Base-by-base conservation (phyloP, 352 stramenopile genomes). In the Paralagenidium karlingii region DNA sequence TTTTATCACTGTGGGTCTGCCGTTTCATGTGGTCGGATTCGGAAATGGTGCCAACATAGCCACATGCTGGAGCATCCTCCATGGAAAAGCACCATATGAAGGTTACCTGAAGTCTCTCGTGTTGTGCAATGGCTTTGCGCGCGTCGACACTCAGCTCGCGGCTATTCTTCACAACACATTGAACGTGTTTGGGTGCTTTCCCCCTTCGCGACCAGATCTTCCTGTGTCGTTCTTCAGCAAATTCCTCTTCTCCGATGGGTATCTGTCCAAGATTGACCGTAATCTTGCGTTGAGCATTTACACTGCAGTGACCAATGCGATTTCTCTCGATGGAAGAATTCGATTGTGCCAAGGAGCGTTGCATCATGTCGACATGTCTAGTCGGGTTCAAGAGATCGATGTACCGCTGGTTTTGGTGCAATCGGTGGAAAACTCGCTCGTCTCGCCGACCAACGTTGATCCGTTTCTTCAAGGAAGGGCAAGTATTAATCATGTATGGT, bases 251-350 rank as follows among this genome's bases (percentile, higher is more conserved):
- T 94, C 77, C 3, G 83, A 94, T 20, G 71, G 45, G 15, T 97
- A 96, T 42, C 46, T 97, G 13, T 36, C 30, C 19, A 69, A 83
- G 36, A 63, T 96, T 3, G 82, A 93, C 28, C 55, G 69, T 30
- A 89, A 93, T 22, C 56, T 96, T 1, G 87, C 83, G 2, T 60
- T 96, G 2, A 96, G 90, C 36, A 94, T 96, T 16, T 95, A 95
- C 58, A 95, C 83, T 9, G 87, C 87, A 0, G 83, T 96, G 19
- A 89, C 76, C 1, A 96, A 96, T 40, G 52, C 80, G 1, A 96
- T 96, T 41, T 84, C 84, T 3, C 65, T 94, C 19, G 79, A 95
- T 30, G 87, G 87, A 0, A 69, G 88, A 19, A 68, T 90, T 19
- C 70, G 75, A 0, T 53, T 95, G 8, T 89, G 70, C 29, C 57